A percentile compares a stretch with the other conserved stretches of the same genome.
These are phyloP conservation scores for Lolium multiflorum DNA, from an alignment of 176 grass and related monocot species.

Conservation along the genomic window DNA sequence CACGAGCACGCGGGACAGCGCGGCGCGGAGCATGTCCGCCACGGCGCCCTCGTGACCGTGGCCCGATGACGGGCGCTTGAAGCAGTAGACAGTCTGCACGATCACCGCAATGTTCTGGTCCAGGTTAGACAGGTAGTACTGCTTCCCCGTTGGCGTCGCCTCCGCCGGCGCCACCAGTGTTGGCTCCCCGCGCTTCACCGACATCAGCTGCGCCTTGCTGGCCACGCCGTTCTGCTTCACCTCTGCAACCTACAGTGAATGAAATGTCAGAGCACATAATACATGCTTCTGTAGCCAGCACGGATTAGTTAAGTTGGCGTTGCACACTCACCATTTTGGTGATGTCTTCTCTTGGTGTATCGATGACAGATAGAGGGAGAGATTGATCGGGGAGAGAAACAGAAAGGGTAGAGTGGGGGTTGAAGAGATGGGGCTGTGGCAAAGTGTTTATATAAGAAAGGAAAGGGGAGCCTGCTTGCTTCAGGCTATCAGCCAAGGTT, in stretches of 20 bases:
- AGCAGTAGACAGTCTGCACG: conserved; percentile 89
- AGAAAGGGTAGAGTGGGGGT: too few species aligned
- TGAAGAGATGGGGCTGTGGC: too few species aligned
- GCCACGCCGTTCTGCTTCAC: conserved; percentile 39
- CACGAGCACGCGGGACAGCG: conserved; percentile 75
- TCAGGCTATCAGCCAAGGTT: background rate
- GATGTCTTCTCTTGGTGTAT: too few species aligned
- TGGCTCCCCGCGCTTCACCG: conserved; percentile 60
- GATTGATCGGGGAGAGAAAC: too few species aligned
- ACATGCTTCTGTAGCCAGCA: background rate
- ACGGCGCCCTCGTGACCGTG: conserved; percentile 28
- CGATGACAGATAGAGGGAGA: too few species aligned
- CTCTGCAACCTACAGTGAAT: conserved; percentile 53
- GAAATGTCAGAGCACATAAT: background rate
- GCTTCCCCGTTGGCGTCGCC: conserved; percentile 64
- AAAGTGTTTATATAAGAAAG: conserved; percentile 28
- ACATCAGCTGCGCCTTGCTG: conserved; percentile 29
- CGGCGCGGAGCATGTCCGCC: conserved; percentile 53
- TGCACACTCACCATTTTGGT: too few species aligned
- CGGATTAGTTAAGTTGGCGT: too few species aligned
- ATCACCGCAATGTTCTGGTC: conserved; percentile 97
- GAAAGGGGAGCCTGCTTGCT: background rate
- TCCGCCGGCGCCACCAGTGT: conserved; percentile 63
- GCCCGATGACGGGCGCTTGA: conserved; percentile 41
- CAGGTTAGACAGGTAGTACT: conserved; percentile 96